Conservation (phyloP, 2,329 filamentous ascomycete genomes). For the Epichloe uncinata region DNA sequence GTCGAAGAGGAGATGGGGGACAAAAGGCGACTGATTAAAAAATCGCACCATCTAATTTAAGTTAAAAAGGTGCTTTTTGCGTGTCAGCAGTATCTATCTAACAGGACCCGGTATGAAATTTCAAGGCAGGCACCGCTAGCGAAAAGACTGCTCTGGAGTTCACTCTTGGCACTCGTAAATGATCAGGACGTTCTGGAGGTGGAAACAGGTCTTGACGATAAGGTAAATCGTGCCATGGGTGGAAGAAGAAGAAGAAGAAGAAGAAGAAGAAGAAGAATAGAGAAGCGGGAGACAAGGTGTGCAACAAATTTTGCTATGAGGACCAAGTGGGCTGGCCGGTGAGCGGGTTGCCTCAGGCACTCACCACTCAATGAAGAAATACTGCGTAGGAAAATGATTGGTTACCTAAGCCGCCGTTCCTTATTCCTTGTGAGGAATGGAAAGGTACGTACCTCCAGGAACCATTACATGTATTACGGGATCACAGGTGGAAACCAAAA, state of each 20-base stretch:
- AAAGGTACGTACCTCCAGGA: constrained; percentile 1
- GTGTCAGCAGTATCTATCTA: constrained; percentile 96
- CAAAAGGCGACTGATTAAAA: not conserved
- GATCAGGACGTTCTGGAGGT: constrained; percentile 69
- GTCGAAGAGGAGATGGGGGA: not conserved
- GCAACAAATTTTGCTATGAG: constrained; percentile 7
- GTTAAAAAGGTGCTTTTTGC: not conserved
- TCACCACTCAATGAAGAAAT: no score
- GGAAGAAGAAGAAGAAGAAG: constrained; percentile 20
- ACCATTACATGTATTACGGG: not conserved
- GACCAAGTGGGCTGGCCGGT: not conserved
- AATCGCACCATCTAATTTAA: not conserved
- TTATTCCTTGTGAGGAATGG: no score
- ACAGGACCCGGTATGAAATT: constrained; percentile 61
- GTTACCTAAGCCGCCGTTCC: not conserved
- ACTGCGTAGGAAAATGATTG: not conserved
- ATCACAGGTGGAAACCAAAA: constrained; percentile 6
- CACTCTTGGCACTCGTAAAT: constrained; percentile 82
- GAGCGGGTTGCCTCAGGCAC: constrained; percentile 16
- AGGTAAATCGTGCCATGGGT: constrained; percentile 66
- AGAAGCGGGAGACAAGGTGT: constrained; percentile 10
- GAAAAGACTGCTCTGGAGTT: constrained; percentile 69
- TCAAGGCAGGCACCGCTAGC: constrained; percentile 84
- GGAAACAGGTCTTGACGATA: constrained; percentile 76
- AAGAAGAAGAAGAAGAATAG: constrained; percentile 20